Conservation (phyloP, 768 basidiomycete genomes). For the Mycena maculata region DNA sequence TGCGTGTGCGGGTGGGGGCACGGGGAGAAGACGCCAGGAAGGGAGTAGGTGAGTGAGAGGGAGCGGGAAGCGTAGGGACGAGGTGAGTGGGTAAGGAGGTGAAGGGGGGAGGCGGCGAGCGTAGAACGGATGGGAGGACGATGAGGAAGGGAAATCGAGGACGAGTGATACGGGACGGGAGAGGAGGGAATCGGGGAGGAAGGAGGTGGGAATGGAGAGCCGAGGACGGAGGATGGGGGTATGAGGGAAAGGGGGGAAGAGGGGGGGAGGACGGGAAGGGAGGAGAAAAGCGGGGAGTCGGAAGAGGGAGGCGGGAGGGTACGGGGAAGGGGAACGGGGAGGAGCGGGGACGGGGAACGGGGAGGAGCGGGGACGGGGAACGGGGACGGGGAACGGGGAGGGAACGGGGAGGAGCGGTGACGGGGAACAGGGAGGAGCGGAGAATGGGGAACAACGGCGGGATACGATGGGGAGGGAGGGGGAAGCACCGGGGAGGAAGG, state of each 20-base stretch:
- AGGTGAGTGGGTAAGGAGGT: too few species aligned
- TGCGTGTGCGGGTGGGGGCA: too few species aligned
- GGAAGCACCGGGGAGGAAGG: neutral
- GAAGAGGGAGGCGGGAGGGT: neutral
- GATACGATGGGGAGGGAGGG: constrained; percentile 6
- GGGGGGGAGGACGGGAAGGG: neutral
- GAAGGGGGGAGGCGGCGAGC: neutral
- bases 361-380: neutral
- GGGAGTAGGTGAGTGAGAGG: too few species aligned
- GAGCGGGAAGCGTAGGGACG: too few species aligned
- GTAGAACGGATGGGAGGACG: neutral
- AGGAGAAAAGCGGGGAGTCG: neutral
- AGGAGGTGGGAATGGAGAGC: constrained; percentile 7
- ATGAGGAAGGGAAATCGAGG: neutral
- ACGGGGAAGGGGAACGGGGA: neutral
- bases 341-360: neutral
- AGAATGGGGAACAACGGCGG: neutral
- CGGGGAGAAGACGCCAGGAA: too few species aligned
- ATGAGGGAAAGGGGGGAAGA: neutral
- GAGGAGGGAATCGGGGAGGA: neutral
- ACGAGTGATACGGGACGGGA: neutral
- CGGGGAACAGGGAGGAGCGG: neutral
- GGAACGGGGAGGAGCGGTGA: neutral
- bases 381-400: too few species aligned
- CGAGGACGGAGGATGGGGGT: constrained; percentile 11